These are phyloP conservation scores for Aspergillus fructus DNA, from an alignment of 2,329 filamentous ascomycete species.

Conservation along the genomic window DNA sequence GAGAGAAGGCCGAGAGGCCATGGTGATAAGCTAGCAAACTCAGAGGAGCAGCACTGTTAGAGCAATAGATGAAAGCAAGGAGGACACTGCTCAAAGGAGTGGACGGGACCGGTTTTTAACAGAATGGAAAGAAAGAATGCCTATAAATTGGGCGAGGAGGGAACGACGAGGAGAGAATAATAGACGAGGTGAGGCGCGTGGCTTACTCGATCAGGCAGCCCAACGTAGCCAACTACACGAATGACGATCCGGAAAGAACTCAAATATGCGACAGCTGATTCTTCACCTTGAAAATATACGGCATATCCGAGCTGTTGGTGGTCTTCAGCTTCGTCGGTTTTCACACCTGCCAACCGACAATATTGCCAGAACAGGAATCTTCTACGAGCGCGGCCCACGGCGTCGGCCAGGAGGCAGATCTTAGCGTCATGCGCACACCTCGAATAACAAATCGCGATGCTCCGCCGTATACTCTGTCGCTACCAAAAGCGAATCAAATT, in stretches of 20 bases:
- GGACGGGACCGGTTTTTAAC: conserved; percentile 25
- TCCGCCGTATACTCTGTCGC: not conserved
- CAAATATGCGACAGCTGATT: not conserved
- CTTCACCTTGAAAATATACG: not conserved
- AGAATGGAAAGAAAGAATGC: not conserved
- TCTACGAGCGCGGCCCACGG: conserved; percentile 4
- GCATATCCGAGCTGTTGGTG: not conserved
- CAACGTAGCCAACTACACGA: not conserved
- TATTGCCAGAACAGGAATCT: conserved; percentile 1
- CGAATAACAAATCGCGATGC: not conserved
- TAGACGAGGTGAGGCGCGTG: not conserved
- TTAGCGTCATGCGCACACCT: conserved; percentile 5
- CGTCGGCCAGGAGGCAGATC: not conserved
- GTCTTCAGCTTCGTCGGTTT: not conserved
- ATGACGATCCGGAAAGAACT: not conserved
- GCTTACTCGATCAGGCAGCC: conserved; percentile 17
- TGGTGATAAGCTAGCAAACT: conserved; percentile 11
- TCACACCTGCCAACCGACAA: not conserved
- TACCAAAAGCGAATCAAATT: not conserved
- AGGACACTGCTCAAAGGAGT: conserved; percentile 14
- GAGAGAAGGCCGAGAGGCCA: conserved; percentile 32
- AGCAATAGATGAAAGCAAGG: not conserved
- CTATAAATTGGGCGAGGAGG: not conserved
- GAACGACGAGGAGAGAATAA: conserved; percentile 4
- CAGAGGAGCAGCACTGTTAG: not conserved